Evolutionary conservation across 257 asterid species (phyloP).

Genomic region (Solanum infundibuliforme): DNA sequence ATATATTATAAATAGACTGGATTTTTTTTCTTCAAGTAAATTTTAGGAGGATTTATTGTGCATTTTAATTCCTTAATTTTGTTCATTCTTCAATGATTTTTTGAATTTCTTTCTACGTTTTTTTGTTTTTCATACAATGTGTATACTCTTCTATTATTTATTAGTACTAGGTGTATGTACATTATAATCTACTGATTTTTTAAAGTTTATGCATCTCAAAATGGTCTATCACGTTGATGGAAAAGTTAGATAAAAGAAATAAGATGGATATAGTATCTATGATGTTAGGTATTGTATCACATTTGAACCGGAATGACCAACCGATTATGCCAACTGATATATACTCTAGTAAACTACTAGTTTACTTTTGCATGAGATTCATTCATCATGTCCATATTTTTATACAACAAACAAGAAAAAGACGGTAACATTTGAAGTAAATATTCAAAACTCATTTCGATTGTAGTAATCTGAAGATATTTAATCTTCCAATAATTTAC

Average conservation of each 20-base stretch:
- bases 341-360: neutral
- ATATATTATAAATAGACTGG: too few relatives aligned
- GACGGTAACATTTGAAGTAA: neutral
- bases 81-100: neutral
- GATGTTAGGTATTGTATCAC: neutral
- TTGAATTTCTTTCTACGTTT: too few relatives aligned
- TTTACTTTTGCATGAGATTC: neutral
- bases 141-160: neutral
- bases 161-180: neutral
- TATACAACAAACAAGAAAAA: neutral
- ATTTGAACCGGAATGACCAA: neutral
- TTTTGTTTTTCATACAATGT: neutral
- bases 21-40: neutral
- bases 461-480: too few relatives aligned
- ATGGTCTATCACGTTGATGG: neutral
- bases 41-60: neutral
- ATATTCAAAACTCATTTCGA: too few relatives aligned
- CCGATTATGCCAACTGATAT: neutral
- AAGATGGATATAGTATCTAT: neutral
- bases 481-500: too few relatives aligned
- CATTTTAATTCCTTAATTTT: neutral
- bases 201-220: neutral
- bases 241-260: neutral
- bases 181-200: neutral
- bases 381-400: neutral